Evolutionary conservation across 345 rosid genomes (phyloP).

Genomic region (Lumnitzera racemosa): DNA sequence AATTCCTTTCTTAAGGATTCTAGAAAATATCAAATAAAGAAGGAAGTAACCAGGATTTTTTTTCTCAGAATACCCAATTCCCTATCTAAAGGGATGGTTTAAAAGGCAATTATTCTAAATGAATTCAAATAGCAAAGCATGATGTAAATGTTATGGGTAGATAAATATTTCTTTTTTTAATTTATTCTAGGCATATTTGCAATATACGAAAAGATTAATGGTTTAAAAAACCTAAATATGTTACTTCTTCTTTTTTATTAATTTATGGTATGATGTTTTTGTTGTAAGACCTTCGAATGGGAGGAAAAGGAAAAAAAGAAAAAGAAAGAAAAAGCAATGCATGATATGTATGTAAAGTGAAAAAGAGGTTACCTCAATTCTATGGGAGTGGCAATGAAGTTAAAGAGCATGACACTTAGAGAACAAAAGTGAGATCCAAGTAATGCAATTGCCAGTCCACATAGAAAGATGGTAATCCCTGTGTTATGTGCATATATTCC

Average conservation of each 20-base stretch:
- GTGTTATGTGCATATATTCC: conserved; percentile 5
- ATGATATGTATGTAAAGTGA: background rate
- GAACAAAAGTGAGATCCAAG: conserved; percentile 73
- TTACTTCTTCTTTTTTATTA: too few relatives aligned
- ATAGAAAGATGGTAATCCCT: conserved; percentile 83
- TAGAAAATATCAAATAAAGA: too few relatives aligned
- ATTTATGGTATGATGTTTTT: too few relatives aligned
- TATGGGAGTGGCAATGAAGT: conserved; percentile 80
- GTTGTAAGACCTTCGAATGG: background rate
- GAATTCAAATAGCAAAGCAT: too few relatives aligned
- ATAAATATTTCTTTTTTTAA: too few relatives aligned
- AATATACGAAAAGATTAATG: conserved; percentile 4
- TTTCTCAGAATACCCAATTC: too few relatives aligned
- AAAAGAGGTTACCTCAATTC: conserved; percentile 59
- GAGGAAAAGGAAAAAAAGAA: background rate
- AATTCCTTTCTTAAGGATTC: too few relatives aligned
- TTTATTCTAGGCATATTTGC: background rate
- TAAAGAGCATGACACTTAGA: conserved; percentile 77
- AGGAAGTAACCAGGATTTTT: too few relatives aligned
- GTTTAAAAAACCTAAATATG: too few relatives aligned
- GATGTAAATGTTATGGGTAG: too few relatives aligned
- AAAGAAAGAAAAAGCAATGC: background rate
- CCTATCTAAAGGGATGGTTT: too few relatives aligned
- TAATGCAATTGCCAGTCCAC: conserved; percentile 73
- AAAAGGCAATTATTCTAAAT: too few relatives aligned